Evolutionary conservation across 1,284 basidiomycete species (phyloP).

Genomic region (Rhizoctonia solani): DNA sequence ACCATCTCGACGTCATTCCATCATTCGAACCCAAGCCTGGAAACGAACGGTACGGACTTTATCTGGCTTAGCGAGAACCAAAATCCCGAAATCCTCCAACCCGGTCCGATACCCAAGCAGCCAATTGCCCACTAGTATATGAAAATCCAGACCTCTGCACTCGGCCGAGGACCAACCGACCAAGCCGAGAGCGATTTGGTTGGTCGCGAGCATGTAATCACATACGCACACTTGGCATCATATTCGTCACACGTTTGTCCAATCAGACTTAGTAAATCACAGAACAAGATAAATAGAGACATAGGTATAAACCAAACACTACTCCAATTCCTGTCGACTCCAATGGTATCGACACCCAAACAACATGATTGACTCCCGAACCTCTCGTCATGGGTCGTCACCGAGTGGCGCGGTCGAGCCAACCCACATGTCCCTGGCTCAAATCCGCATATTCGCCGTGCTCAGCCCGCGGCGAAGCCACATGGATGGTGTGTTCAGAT

Average conservation of each 20-base stretch:
- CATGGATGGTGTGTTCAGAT: slow-evolving; percentile 27
- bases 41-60: no score
- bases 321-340: not conserved
- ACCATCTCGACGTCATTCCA: not conserved
- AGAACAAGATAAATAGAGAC: not conserved
- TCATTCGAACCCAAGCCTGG: not conserved
- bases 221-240: not conserved
- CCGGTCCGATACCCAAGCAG: no score
- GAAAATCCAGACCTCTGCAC: no score
- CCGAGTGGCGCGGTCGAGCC: no score
- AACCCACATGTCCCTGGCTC: not conserved
- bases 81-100: no score
- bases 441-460: slow-evolving; percentile 15
- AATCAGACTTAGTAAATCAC: not conserved
- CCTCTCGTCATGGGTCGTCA: no score
- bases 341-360: not conserved
- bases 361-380: no score
- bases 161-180: no score
- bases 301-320: not conserved
- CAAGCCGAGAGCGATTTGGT: no score
- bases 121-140: no score
- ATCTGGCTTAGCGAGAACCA: no score
- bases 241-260: not conserved
- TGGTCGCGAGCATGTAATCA: no score
- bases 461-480: slow-evolving; percentile 19